These are phyloP conservation scores for Boletus pseudo-olivaceus DNA, from an alignment of 768 basidiomycete genomes.

Conservation along the genomic window DNA sequence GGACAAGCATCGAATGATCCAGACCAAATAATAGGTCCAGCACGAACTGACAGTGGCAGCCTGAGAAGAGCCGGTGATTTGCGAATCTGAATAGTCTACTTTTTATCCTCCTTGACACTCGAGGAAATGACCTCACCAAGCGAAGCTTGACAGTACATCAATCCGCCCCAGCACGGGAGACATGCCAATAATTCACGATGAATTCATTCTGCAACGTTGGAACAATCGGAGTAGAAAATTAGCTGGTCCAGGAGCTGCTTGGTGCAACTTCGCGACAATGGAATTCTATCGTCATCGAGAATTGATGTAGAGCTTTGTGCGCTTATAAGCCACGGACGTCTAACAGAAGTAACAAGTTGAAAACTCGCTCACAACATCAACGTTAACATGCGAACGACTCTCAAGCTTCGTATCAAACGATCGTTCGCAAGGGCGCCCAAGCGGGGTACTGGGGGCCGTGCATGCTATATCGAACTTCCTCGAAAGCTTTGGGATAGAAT, in stretches of 20 bases:
- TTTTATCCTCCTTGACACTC: too few species aligned
- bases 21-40: neutral
- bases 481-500: conserved; percentile 19
- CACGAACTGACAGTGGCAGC: neutral
- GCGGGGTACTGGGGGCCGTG: neutral
- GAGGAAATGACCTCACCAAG: too few species aligned
- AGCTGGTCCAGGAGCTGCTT: neutral
- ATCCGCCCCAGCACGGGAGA: neutral
- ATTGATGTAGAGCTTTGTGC: neutral
- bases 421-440: neutral
- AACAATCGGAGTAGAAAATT: neutral
- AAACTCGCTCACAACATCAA: conserved; percentile 1
- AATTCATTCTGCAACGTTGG: neutral
- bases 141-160: neutral
- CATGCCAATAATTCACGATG: neutral
- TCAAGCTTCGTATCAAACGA: neutral
- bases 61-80: neutral
- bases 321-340: neutral
- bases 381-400: conserved; percentile 12
- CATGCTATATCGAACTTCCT: conserved; percentile 2
- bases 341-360: neutral
- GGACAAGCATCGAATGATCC: neutral
- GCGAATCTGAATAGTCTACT: neutral
- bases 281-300: neutral
- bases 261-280: neutral